phyloP scores from a whole-genome alignment of 106 monocot genomes.

The Dendrobium huoshanense region DNA sequence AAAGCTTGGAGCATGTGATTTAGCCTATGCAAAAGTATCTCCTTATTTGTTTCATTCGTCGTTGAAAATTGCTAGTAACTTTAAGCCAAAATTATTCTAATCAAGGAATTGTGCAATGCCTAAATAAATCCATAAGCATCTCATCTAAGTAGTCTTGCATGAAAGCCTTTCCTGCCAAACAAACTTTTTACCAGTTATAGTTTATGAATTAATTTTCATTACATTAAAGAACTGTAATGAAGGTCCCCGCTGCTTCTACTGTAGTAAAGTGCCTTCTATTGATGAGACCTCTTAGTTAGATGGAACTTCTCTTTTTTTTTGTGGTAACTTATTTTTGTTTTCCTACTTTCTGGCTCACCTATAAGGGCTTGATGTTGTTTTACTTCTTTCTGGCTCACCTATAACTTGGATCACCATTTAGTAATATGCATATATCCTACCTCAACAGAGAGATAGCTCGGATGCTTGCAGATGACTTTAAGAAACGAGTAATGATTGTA shows the following conservation, averaged over 20 bases:
- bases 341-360: background rate
- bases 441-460: conserved; percentile 70
- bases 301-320: background rate
- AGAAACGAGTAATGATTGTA: conserved; percentile 88
- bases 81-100: too few species aligned
- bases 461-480: conserved; percentile 83
- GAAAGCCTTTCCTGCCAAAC: background rate
- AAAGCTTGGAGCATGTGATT: too few species aligned
- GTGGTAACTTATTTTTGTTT: background rate
- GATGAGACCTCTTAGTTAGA: background rate
- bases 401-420: background rate
- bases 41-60: too few species aligned
- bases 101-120: too few species aligned
- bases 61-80: too few species aligned
- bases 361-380: too few species aligned
- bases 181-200: background rate
- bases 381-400: background rate
- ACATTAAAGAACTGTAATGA: background rate
- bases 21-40: too few species aligned
- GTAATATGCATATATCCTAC: background rate
- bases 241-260: background rate
- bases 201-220: background rate
- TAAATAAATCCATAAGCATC: too few species aligned
- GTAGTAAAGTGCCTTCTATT: background rate
- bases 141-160: too few species aligned